phyloP scores from a whole-genome alignment of 768 basidiomycete species.

The button mushroom (Agaricus bisporus) region DNA sequence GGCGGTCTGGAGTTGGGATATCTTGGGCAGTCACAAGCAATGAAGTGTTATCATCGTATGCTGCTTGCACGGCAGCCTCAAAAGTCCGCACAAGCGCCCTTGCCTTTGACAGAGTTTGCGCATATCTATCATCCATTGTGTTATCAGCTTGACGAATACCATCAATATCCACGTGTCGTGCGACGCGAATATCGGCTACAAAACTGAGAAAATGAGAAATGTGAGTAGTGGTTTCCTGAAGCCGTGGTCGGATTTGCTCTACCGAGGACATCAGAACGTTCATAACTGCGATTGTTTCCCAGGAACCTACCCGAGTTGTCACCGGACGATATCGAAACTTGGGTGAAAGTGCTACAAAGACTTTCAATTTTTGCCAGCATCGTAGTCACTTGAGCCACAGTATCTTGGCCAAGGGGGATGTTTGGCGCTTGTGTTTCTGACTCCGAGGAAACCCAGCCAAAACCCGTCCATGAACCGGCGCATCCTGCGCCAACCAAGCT shows the following conservation, averaged over 20 bases:
- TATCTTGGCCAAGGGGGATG: constrained; percentile 42
- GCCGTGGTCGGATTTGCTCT: constrained; percentile 34
- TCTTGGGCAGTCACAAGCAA: constrained; percentile 57
- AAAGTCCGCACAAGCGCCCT: constrained; percentile 61
- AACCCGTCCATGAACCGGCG: constrained; percentile 77
- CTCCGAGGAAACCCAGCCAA: constrained; percentile 67
- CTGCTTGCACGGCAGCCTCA: constrained; percentile 63
- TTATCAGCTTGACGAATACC: constrained; percentile 51
- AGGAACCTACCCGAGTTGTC: constrained; percentile 31
- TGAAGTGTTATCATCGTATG: constrained; percentile 65
- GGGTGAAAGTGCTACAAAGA: constrained; percentile 33
- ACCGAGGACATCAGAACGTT: constrained; percentile 18
- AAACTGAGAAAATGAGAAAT: constrained; percentile 53
- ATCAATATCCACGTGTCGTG: constrained; percentile 79
- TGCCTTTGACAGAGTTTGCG: constrained; percentile 63
- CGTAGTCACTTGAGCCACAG: constrained; percentile 47
- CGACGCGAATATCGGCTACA: constrained; percentile 69
- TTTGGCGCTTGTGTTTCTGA: constrained; percentile 42
- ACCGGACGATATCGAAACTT: constrained; percentile 25
- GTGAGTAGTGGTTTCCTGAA: constrained; percentile 47
- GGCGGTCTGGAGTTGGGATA: constrained; percentile 32
- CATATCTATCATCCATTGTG: constrained; percentile 45
- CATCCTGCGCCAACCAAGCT: constrained; percentile 78
- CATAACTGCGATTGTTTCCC: neutral
- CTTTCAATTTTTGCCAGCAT: constrained; percentile 46